Conservation (phyloP, 257 asterid species). For the Solanum raphanifolium region DNA sequence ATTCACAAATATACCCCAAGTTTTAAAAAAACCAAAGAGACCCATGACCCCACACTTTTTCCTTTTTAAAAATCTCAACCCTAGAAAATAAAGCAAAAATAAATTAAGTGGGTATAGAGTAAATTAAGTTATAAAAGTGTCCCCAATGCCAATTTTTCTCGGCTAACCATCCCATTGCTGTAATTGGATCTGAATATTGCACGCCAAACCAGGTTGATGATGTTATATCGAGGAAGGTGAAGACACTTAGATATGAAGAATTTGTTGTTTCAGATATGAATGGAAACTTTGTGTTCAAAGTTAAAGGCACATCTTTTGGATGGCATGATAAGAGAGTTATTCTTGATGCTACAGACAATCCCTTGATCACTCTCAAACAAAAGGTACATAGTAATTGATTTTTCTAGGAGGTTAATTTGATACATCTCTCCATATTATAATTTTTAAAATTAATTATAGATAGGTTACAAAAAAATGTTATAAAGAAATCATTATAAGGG, state of each 20-base stretch:
- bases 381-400: background rate
- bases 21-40: no score
- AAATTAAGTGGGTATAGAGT: no score
- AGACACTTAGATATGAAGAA: background rate
- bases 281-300: slow-evolving; percentile 25
- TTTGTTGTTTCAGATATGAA: slow-evolving; percentile 9
- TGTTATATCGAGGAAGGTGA: slow-evolving; percentile 3
- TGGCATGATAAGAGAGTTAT: slow-evolving; percentile 6
- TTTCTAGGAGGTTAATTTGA: background rate
- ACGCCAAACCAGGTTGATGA: slow-evolving; percentile 11
- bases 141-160: no score
- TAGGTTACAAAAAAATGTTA: background rate
- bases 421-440: background rate
- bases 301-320: background rate
- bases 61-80: no score
- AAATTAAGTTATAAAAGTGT: no score
- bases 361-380: slow-evolving; percentile 19
- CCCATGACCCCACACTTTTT: no score
- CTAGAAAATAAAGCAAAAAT: no score
- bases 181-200: slow-evolving; percentile 24
- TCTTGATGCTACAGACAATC: slow-evolving; percentile 19
- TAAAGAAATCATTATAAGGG: background rate
- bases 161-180: background rate
- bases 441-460: no score
- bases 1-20: no score